phyloP scores from a whole-genome alignment of 305 asterid species.

The Fraxinus greggii region DNA sequence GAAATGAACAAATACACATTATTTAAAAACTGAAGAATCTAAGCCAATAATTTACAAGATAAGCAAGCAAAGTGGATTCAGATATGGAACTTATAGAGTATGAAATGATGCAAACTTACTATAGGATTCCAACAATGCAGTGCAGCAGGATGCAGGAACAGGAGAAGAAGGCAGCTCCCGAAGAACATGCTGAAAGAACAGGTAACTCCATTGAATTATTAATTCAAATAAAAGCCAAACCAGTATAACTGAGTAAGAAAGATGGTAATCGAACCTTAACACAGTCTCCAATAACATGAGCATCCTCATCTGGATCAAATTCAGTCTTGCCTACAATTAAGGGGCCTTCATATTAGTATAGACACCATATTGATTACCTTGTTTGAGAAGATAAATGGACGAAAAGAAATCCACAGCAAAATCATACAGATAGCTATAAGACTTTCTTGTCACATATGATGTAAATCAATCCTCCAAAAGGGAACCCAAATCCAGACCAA shows the following conservation, averaged over 20 bases:
- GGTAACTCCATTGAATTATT: constrained; percentile 24
- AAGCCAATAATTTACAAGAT: not conserved
- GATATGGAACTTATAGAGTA: constrained; percentile 4
- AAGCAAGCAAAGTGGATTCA: constrained; percentile 20
- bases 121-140: constrained; percentile 90
- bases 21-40: constrained; percentile 15
- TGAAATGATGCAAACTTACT: constrained; percentile 49
- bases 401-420: not conserved
- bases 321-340: constrained; percentile 70
- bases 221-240: constrained; percentile 20
- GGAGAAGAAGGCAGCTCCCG: constrained; percentile 99
- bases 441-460: not conserved
- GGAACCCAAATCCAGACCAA: constrained; percentile 5
- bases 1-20: constrained; percentile 26
- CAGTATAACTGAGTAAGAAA: constrained; percentile 19
- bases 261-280: constrained; percentile 65
- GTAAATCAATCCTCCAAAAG: not conserved
- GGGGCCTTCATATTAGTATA: constrained; percentile 27
- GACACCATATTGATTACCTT: constrained; percentile 7
- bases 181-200: constrained; percentile 79
- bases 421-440: not conserved
- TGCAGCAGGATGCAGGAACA: constrained; percentile 98
- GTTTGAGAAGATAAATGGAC: not conserved
- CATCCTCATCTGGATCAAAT: constrained; percentile 85
- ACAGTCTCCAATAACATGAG: constrained; percentile 97